Evolutionary conservation across 202 grass and related monocot species (phyloP), one percentile per base, ranked within the genome.

Genomic region (Cymbopogon flexuosus): DNA sequence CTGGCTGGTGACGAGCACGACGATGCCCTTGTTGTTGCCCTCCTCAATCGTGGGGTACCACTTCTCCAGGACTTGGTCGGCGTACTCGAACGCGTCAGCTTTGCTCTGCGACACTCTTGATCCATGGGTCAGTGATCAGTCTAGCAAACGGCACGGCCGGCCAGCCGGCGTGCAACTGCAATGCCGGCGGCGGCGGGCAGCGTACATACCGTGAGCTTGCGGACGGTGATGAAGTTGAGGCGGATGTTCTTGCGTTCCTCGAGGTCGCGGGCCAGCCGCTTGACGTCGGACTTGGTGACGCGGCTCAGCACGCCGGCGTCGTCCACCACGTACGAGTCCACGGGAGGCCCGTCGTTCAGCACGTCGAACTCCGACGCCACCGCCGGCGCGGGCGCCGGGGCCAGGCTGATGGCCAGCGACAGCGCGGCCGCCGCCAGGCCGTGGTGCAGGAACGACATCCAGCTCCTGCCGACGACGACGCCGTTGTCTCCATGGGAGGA

Each of bases 61-160:
- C 85, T 96, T 99, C 92, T 98, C 96, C 70, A 98, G 83, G 68
- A 98, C 79, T 80, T 95, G 92, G 87, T 98, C 96, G 57, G 92
- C 96, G 64, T 98, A 98, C 84, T 98, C 96, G 39, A 98, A 98
- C 73, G 96, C 96, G 82, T 98, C 96, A 12, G 92, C 90, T 35
- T 98, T 98, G 90, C 96, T 98, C 96, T 98, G 92, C 52, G 27
- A 16, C 15, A 63, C 39, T 2, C 39, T 13, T 49, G 27, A 34
- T 65, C 61, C 60, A 46, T 13, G 40, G 40, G 33, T 47, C 59
- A 77, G 73, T 6, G 52, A 30, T 5, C 8, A 1, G 0, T 8
- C 62, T 54, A 19, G 18, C 47, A 47, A 16, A 51, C 46, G 46
- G 3, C 14, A 16, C 45, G 45, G 45, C 45, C 45, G 45, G 45